phyloP scores from a whole-genome alignment of 306 rosid species.

The Astragalus glycyphyllos region DNA sequence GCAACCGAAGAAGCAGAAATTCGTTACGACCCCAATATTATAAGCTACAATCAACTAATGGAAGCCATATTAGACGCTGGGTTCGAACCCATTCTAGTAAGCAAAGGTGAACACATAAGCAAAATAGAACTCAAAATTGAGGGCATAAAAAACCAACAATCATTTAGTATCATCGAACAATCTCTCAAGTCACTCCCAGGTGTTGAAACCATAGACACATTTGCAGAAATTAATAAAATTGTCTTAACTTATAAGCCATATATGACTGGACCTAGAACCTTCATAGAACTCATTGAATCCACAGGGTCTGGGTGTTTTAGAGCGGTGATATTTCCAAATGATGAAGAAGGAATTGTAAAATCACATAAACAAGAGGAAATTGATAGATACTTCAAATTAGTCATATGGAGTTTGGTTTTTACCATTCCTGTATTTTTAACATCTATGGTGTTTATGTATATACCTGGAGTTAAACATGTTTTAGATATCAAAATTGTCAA shows the following conservation, averaged over 20 bases:
- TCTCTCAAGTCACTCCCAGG: slow-evolving; percentile 64
- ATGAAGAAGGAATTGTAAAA: slow-evolving; percentile 52
- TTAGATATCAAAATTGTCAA: slow-evolving; percentile 66
- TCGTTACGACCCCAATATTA: slow-evolving; percentile 57
- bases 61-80: slow-evolving; percentile 58
- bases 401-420: slow-evolving; percentile 71
- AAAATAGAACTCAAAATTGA: slow-evolving; percentile 73
- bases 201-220: slow-evolving; percentile 51
- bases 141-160: slow-evolving; percentile 42
- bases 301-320: slow-evolving; percentile 66
- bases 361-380: slow-evolving; percentile 59
- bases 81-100: slow-evolving; percentile 58
- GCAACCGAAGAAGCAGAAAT: slow-evolving; percentile 81
- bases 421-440: slow-evolving; percentile 77
- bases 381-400: slow-evolving; percentile 51
- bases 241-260: slow-evolving; percentile 66
- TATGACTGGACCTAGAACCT: slow-evolving; percentile 75
- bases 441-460: slow-evolving; percentile 81
- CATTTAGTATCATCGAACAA: slow-evolving; percentile 43
- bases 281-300: slow-evolving; percentile 69
- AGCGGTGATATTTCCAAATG: slow-evolving; percentile 63
- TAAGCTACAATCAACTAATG: slow-evolving; percentile 53
- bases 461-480: slow-evolving; percentile 60
- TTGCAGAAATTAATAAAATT: slow-evolving; percentile 49
- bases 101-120: slow-evolving; percentile 69